Evolutionary conservation across 1,139 yeast genomes (phyloP).

Genomic region (Pichia sp.): DNA sequence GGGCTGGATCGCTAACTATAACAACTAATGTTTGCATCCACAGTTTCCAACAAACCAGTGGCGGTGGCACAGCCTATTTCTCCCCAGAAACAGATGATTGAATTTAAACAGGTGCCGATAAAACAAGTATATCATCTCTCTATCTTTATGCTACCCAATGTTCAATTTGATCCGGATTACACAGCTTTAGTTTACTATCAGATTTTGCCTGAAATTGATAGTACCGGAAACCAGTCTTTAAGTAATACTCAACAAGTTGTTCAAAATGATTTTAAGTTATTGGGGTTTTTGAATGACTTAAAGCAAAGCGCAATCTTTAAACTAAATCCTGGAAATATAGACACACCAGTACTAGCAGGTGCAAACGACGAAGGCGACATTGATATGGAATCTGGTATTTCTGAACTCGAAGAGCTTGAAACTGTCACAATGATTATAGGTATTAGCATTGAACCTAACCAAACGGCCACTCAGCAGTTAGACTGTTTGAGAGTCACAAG

Average conservation of each 20-base stretch:
- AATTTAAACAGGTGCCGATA: slow-evolving; percentile 27
- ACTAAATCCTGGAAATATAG: slow-evolving; percentile 40
- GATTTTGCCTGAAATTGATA: slow-evolving; percentile 42
- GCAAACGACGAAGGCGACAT: slow-evolving; percentile 29
- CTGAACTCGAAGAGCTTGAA: slow-evolving; percentile 15
- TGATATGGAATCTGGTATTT: slow-evolving; percentile 33
- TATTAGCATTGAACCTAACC: slow-evolving; percentile 77
- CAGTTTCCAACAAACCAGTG: slow-evolving; percentile 32
- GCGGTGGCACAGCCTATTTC: slow-evolving; percentile 31
- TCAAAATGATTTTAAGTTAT: slow-evolving; percentile 60
- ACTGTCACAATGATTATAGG: slow-evolving; percentile 57
- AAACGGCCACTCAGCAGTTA: slow-evolving; percentile 52
- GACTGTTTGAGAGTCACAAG: slow-evolving; percentile 30
- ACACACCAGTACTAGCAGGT: slow-evolving; percentile 19
- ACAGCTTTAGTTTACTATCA: slow-evolving; percentile 89
- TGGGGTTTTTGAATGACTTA: slow-evolving; percentile 67
- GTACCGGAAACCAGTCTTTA: neutral
- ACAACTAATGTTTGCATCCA: slow-evolving; percentile 31
- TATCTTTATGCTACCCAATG: slow-evolving; percentile 35
- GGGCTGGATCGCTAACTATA: too few relatives aligned
- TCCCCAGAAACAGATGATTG: slow-evolving; percentile 29
- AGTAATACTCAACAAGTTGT: slow-evolving; percentile 8
- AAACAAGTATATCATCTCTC: slow-evolving; percentile 30
- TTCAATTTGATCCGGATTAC: slow-evolving; percentile 58
- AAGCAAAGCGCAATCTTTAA: slow-evolving; percentile 93